Evolutionary conservation across 2,329 filamentous ascomycete species (phyloP).

Genomic region (Catunica adiposa): DNA sequence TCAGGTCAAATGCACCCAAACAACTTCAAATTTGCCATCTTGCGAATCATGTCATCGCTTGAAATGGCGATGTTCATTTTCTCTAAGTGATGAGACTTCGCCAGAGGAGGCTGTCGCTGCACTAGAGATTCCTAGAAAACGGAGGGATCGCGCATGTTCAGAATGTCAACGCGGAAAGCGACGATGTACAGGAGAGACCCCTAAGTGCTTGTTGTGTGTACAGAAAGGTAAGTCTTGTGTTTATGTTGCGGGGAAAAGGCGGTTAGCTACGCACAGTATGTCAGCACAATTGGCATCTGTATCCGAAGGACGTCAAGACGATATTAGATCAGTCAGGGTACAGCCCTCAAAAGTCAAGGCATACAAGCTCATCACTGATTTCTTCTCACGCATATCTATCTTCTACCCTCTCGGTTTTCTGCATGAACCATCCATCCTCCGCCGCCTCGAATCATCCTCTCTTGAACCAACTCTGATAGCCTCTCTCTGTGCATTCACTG

Average conservation of each 20-base stretch:
- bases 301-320: no score
- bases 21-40: not conserved
- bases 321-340: not conserved
- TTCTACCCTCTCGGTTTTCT: slow-evolving; percentile 26
- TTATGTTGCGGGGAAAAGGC: slow-evolving; percentile 13
- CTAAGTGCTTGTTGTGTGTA: slow-evolving; percentile 25
- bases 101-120: not conserved
- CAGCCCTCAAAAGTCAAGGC: slow-evolving; percentile 2
- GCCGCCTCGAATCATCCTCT: slow-evolving; percentile 39
- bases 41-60: not conserved
- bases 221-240: not conserved
- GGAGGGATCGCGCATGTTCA: slow-evolving; percentile 19
- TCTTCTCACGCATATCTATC: slow-evolving; percentile 18
- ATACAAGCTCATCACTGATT: slow-evolving; percentile 13
- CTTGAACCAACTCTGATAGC: slow-evolving; percentile 33
- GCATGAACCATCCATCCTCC: slow-evolving; percentile 42
- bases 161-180: slow-evolving; percentile 33
- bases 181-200: slow-evolving; percentile 37
- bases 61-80: not conserved
- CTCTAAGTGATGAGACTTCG: not conserved
- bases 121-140: not conserved
- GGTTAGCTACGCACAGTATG: no score
- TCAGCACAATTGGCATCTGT: no score
- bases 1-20: not conserved
- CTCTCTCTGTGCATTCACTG: slow-evolving; percentile 34